These are phyloP conservation scores for Dendrobium chrysotoxum DNA, from an alignment of 106 monocot genomes.

Conservation along the genomic window DNA sequence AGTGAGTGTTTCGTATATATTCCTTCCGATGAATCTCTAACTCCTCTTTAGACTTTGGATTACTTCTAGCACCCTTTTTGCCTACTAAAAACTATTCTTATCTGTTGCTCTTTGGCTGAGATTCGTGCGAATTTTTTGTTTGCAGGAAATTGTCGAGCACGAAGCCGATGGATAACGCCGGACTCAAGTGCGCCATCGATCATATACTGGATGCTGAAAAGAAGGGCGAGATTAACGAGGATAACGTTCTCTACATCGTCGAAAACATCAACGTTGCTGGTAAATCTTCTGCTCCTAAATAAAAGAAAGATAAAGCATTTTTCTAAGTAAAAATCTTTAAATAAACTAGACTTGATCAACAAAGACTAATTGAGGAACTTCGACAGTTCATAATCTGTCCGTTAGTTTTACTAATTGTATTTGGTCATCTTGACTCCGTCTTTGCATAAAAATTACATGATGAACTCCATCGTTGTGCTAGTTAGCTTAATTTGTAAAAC, in stretches of 20 bases:
- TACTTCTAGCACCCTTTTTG: not conserved
- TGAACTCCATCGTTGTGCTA: too few species aligned
- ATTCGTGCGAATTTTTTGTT: not conserved
- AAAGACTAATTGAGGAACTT: too few species aligned
- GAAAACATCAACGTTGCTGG: constrained; percentile 85
- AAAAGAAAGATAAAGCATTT: too few species aligned
- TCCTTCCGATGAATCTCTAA: not conserved
- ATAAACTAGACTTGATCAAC: too few species aligned
- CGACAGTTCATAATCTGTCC: too few species aligned
- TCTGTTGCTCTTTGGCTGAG: not conserved
- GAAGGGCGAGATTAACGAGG: constrained; percentile 75
- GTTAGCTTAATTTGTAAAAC: too few species aligned
- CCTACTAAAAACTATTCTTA: too few species aligned
- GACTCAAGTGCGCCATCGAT: constrained; percentile 67
- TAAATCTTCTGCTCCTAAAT: constrained; percentile 4
- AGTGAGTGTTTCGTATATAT: constrained; percentile 26
- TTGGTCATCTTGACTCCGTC: too few species aligned
- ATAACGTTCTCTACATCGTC: constrained; percentile 76
- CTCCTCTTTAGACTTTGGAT: not conserved
- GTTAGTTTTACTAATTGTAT: too few species aligned
- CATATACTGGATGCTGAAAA: constrained; percentile 64
- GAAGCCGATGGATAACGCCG: constrained; percentile 21
- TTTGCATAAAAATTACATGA: too few species aligned
- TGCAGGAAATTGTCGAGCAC: constrained; percentile 39
- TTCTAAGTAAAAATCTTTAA: too few species aligned